Conservation (phyloP, 2,329 filamentous ascomycete genomes). For the Paecilomyces variotii region DNA sequence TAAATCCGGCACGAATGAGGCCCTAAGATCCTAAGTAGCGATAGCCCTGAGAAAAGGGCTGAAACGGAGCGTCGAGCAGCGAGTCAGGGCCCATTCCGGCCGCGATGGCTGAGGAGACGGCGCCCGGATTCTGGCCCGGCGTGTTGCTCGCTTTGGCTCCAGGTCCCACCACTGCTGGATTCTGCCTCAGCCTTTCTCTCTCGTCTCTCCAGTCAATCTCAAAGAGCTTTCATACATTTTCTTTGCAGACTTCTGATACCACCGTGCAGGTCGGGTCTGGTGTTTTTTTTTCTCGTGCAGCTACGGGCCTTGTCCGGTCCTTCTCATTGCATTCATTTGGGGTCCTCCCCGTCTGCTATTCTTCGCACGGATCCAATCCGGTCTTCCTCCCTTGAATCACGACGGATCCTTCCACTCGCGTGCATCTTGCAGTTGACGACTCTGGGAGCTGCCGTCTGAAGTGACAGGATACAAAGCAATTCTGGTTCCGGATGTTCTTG, state of each 20-base stretch:
- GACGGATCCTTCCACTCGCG: neutral
- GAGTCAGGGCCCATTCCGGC: neutral
- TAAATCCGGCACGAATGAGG: neutral
- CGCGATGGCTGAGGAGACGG: neutral
- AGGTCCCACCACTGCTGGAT: neutral
- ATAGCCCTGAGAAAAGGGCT: neutral
- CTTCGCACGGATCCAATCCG: neutral
- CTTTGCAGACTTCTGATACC: neutral
- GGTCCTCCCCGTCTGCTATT: neutral
- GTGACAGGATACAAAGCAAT: neutral
- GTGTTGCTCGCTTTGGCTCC: neutral
- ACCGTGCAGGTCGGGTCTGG: neutral
- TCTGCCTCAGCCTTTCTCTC: neutral
- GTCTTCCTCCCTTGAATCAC: neutral
- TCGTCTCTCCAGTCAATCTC: neutral
- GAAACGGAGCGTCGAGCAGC: neutral
- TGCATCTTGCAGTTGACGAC: neutral
- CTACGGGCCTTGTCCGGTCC: neutral
- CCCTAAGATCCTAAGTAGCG: neutral
- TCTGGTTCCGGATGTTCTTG: slow-evolving; percentile 4
- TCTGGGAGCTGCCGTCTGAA: neutral
- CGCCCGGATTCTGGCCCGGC: neutral
- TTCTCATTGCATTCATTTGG: neutral
- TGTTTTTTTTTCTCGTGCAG: neutral
- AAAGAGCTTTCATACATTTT: neutral